phyloP scores from a whole-genome alignment of 768 basidiomycete genomes.

The Baorangia bicolor region DNA sequence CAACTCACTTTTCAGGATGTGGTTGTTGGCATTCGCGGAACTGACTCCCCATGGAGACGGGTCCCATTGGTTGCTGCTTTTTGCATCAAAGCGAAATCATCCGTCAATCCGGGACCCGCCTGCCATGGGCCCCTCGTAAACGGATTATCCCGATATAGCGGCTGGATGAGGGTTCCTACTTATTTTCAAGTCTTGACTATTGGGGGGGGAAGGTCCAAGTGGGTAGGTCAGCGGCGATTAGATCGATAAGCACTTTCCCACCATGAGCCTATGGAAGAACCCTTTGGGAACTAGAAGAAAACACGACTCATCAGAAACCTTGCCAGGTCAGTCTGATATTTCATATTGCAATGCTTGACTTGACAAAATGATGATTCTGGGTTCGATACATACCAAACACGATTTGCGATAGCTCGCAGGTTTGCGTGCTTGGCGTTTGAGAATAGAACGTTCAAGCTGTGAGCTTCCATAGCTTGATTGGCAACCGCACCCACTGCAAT shows the following conservation, averaged over 20 bases:
- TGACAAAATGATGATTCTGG: neutral
- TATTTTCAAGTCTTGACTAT: neutral
- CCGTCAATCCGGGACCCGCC: neutral
- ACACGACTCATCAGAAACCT: neutral
- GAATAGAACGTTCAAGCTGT: neutral
- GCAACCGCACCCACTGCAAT: neutral
- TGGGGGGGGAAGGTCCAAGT: neutral
- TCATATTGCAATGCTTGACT: neutral
- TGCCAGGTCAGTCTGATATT: neutral
- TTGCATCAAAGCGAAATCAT: neutral
- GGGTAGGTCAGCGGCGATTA: neutral
- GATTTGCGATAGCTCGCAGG: neutral
- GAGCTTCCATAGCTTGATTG: neutral
- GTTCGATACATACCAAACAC: neutral
- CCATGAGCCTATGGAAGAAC: neutral
- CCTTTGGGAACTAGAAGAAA: neutral
- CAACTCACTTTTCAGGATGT: neutral
- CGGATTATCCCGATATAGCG: constrained; percentile 1
- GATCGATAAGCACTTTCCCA: neutral
- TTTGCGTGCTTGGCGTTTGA: constrained; percentile 18
- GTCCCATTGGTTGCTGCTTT: neutral
- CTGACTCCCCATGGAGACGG: constrained; percentile 1
- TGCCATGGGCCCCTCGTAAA: neutral
- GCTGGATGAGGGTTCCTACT: neutral
- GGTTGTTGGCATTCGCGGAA: neutral